Evolutionary conservation across 768 basidiomycete species (phyloP).

Genomic region (Podaxis sp.): DNA sequence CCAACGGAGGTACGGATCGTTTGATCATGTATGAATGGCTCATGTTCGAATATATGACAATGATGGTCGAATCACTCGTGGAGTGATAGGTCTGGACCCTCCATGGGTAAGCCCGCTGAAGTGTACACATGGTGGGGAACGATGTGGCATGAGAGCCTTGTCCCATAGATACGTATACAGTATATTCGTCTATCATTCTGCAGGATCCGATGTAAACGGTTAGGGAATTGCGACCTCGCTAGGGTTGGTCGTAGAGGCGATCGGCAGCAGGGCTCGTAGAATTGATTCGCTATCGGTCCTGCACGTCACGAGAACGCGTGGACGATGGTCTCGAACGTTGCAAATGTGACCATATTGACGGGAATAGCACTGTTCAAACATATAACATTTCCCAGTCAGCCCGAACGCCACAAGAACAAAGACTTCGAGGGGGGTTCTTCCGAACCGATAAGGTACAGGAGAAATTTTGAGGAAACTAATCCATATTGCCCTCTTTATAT

Average conservation of each 20-base stretch:
- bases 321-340: constrained; percentile 65
- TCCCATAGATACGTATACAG: neutral
- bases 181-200: constrained; percentile 1
- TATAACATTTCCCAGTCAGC: constrained; percentile 2
- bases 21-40: constrained; percentile 2
- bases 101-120: neutral
- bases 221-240: neutral
- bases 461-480: neutral
- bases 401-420: neutral
- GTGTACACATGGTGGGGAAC: neutral
- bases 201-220: neutral
- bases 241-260: constrained; percentile 19
- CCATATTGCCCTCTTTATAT: neutral
- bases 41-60: constrained; percentile 1
- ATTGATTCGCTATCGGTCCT: constrained; percentile 1
- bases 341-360: constrained; percentile 84
- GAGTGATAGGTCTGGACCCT: constrained; percentile 4
- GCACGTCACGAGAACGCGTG: constrained; percentile 28
- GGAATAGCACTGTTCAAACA: constrained; percentile 61
- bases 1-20: neutral
- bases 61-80: neutral
- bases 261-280: neutral
- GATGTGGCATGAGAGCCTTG: constrained; percentile 5
- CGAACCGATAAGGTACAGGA: neutral
- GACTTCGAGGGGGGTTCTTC: neutral